These are phyloP conservation scores for Xylariaceae sp. DNA, from an alignment of 2,329 filamentous ascomycete genomes.

Conservation along the genomic window DNA sequence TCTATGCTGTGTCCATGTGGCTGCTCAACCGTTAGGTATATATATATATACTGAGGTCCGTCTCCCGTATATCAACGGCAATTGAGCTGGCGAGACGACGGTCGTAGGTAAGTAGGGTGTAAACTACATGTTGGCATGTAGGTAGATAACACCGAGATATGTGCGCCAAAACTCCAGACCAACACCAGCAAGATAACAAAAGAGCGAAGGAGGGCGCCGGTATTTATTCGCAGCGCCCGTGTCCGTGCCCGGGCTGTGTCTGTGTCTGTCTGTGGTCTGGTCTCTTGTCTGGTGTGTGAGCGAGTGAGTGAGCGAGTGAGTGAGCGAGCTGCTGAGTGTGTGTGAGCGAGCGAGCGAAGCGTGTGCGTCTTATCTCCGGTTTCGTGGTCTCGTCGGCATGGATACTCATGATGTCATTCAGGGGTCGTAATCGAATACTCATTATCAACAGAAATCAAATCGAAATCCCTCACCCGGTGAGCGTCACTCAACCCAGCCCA, in stretches of 20 bases:
- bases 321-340: no score
- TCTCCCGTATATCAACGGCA: not conserved
- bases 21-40: not conserved
- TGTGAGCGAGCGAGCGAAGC: not conserved
- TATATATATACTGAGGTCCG: no score
- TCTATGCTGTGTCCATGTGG: not conserved
- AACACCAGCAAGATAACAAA: not conserved
- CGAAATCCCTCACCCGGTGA: constrained; percentile 18
- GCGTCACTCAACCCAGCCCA: constrained; percentile 6
- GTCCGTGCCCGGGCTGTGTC: not conserved
- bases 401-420: constrained; percentile 15
- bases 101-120: not conserved
- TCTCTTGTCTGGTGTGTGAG: not conserved
- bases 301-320: no score
- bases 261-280: no score
- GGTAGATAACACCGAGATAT: not conserved
- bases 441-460: constrained; percentile 27
- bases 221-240: constrained; percentile 17
- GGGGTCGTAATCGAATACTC: constrained; percentile 23
- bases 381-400: constrained; percentile 9
- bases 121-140: not conserved
- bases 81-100: not conserved
- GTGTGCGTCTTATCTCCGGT: constrained; percentile 18
- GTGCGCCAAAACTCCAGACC: not conserved
- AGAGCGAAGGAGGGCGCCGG: not conserved